Percentiles rank a stretch among this genome's conserved stretches.
Evolutionary conservation across 1,139 yeast genomes (phyloP).

Genomic region (Zygoascus hellenicus): DNA sequence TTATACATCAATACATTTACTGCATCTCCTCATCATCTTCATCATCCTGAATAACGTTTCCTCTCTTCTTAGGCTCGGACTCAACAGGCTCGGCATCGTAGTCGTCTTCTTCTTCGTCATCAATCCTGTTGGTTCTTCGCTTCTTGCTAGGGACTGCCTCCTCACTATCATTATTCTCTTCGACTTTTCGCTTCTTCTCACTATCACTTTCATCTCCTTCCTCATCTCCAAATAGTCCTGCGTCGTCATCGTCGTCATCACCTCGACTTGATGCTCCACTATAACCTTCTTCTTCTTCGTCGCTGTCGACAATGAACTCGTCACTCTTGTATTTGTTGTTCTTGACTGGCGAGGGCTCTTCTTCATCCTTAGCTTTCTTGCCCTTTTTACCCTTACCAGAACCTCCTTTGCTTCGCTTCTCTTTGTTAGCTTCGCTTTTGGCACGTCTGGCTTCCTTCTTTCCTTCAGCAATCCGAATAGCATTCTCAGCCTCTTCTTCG

Average conservation of each 20-base stretch:
- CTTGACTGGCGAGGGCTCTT: conserved; percentile 6
- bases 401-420: conserved; percentile 10
- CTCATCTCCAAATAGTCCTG: conserved; percentile 12
- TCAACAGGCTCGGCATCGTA: conserved; percentile 20
- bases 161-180: conserved; percentile 12
- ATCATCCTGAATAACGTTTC: conserved; percentile 23
- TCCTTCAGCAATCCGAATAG: conserved; percentile 28
- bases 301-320: conserved; percentile 20
- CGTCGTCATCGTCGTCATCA: conserved; percentile 16
- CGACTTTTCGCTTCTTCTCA: conserved; percentile 13
- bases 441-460: conserved; percentile 15
- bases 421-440: conserved; percentile 15
- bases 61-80: conserved; percentile 13
- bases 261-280: conserved; percentile 19
- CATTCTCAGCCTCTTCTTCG: conserved; percentile 30
- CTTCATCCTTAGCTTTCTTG: conserved; percentile 2
- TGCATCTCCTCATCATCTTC: conserved; percentile 27
- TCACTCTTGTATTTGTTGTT: conserved; percentile 23
- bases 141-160: conserved; percentile 19
- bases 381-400: background rate
- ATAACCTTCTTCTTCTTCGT: conserved; percentile 17
- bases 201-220: conserved; percentile 11
- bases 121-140: conserved; percentile 22
- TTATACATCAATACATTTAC: background rate
- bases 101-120: conserved; percentile 31